A percentile compares a stretch with the other conserved stretches of the same genome.
Evolutionary conservation across 495 filamentous ascomycete species (phyloP).

Genomic region (Penicillium steckii): DNA sequence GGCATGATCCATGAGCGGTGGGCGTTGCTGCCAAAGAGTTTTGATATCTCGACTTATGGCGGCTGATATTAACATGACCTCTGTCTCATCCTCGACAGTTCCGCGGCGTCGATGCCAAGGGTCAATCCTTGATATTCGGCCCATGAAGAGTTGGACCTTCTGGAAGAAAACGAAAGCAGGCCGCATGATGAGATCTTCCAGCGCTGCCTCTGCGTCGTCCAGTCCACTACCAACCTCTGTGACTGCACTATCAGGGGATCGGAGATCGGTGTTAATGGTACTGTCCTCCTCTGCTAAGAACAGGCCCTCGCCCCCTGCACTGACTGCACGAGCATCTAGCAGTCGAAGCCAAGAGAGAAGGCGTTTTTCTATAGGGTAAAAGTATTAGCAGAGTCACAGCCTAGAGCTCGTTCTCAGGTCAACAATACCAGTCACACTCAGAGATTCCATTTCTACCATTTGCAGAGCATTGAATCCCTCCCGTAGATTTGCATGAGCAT

Average conservation of each 20-base stretch:
- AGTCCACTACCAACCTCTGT: constrained; percentile 28
- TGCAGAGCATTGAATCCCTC: constrained; percentile 8
- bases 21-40: constrained; percentile 34
- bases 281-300: constrained; percentile 32
- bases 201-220: constrained; percentile 10
- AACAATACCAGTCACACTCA: constrained; percentile 12
- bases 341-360: constrained; percentile 38
- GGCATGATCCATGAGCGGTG: constrained; percentile 42
- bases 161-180: constrained; percentile 37
- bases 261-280: constrained; percentile 15
- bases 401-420: background rate
- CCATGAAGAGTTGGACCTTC: constrained; percentile 36
- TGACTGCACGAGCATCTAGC: constrained; percentile 35
- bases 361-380: constrained; percentile 15
- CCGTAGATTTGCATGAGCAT: constrained; percentile 12
- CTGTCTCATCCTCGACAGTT: constrained; percentile 37
- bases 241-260: constrained; percentile 22
- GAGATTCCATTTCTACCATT: constrained; percentile 4
- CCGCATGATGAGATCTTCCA: constrained; percentile 30
- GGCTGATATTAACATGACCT: constrained; percentile 34
- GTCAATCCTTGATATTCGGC: constrained; percentile 31
- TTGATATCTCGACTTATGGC: constrained; percentile 36
- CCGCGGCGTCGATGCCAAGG: constrained; percentile 35
- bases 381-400: background rate
- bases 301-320: constrained; percentile 37